A percentile compares a stretch with the other conserved stretches of the same genome.
Conservation (phyloP, 148 eudicot genomes). For the Arbutus unedo region DNA sequence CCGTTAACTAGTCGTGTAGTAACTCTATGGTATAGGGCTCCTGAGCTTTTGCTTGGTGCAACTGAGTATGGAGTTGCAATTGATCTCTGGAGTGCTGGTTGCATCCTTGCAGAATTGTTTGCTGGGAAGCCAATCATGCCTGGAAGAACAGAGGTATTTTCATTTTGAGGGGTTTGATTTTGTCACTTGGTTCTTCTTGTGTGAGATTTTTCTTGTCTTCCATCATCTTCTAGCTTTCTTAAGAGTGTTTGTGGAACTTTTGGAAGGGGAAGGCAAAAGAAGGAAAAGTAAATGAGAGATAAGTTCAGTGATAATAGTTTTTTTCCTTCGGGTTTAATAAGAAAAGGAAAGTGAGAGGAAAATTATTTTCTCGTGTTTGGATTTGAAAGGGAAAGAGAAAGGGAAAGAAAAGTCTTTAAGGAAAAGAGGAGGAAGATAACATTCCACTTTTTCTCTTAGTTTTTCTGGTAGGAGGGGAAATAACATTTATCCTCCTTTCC, state of each 20-base stretch:
- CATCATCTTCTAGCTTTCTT: background rate
- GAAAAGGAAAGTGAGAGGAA: background rate
- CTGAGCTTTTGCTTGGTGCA: conserved; percentile 81
- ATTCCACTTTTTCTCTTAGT: background rate
- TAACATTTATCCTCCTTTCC: background rate
- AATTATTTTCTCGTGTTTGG: background rate
- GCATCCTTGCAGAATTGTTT: conserved; percentile 80
- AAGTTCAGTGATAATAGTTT: background rate
- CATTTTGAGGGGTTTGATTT: background rate
- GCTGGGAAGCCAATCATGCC: conserved; percentile 93
- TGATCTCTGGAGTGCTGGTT: conserved; percentile 91
- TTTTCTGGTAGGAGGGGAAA: background rate
- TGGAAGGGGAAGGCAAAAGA: background rate
- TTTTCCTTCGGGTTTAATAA: background rate
- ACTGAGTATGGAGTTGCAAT: conserved; percentile 72
- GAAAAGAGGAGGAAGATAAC: background rate
- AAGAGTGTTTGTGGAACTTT: background rate
- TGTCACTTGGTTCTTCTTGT: background rate
- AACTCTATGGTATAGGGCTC: conserved; percentile 87
- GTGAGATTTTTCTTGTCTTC: background rate
- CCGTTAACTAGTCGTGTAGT: conserved; percentile 84
- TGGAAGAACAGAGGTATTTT: conserved; percentile 81
- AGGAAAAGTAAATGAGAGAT: background rate
- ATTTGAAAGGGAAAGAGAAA: background rate
- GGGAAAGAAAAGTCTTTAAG: background rate